Conservation (phyloP, 1,284 basidiomycete species). For the Volvariella surrecta region DNA sequence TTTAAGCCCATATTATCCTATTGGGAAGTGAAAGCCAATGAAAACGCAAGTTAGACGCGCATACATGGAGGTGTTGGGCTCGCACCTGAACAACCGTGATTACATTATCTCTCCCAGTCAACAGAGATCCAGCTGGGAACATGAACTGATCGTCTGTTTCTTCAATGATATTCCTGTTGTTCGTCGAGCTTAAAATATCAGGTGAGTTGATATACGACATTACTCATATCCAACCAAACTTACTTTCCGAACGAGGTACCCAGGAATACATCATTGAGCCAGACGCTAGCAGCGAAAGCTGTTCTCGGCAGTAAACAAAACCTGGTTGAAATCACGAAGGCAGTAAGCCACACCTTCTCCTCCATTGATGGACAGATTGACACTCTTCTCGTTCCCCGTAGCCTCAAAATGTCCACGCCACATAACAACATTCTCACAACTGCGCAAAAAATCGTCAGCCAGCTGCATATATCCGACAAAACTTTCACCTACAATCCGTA, state of each 20-base stretch:
- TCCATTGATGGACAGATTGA: conserved; percentile 71
- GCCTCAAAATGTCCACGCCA: conserved; percentile 76
- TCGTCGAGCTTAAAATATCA: conserved; percentile 41
- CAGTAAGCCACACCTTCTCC: conserved; percentile 47
- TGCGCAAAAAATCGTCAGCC: conserved; percentile 16
- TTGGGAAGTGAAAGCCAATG: conserved; percentile 1
- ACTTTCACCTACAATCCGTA: conserved; percentile 63
- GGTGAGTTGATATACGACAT: conserved; percentile 2
- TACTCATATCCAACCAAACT: conserved; percentile 13
- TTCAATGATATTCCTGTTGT: conserved; percentile 45
- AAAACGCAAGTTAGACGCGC: background rate
- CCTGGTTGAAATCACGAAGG: background rate
- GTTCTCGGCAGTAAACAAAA: background rate
- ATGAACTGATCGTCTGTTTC: conserved; percentile 57
- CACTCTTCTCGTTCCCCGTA: conserved; percentile 46
- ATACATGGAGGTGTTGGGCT: background rate
- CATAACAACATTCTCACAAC: conserved; percentile 71
- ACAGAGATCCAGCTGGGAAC: conserved; percentile 49
- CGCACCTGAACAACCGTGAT: conserved; percentile 66
- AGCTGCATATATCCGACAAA: background rate
- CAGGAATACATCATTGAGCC: conserved; percentile 70
- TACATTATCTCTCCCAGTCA: conserved; percentile 52
- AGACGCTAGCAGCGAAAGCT: conserved; percentile 74
- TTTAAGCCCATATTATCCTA: conserved; percentile 78
- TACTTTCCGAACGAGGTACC: conserved; percentile 66